These are phyloP conservation scores for Forsythia suspensa DNA, from an alignment of 257 asterid species.

Conservation along the genomic window DNA sequence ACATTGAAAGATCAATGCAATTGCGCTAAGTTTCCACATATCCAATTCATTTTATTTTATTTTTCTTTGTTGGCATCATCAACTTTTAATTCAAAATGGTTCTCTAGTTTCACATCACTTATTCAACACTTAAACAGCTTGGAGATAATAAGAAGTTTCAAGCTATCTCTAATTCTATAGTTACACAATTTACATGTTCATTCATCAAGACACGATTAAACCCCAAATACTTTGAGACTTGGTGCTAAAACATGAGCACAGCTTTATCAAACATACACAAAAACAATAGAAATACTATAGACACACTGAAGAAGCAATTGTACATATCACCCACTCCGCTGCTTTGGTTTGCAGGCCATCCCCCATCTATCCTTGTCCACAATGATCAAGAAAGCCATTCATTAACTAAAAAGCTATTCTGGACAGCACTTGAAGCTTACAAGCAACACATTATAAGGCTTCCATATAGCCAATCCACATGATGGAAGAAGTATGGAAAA, in stretches of 20 bases:
- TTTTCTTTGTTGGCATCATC: conserved; percentile 1
- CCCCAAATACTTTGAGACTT: conserved; percentile 4
- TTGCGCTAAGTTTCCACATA: neutral
- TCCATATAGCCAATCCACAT: neutral
- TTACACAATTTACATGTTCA: neutral
- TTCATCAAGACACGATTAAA: neutral
- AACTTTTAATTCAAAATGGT: conserved; percentile 7
- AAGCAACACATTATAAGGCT: neutral
- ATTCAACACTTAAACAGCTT: conserved; percentile 4
- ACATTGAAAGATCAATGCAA: neutral
- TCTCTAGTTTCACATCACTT: neutral
- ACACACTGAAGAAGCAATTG: neutral
- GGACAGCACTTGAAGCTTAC: neutral
- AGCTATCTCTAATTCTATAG: neutral
- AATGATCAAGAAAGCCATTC: neutral
- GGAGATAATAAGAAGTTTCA: conserved; percentile 14
- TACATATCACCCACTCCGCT: neutral
- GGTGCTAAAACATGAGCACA: neutral
- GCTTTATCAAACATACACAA: neutral
- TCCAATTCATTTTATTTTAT: neutral
- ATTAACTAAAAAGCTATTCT: neutral
- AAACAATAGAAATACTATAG: neutral
- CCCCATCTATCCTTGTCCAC: neutral
- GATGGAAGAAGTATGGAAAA: neutral
- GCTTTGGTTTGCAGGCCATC: neutral